These are phyloP conservation scores for Candida sp. DNA, from an alignment of 1,139 yeast genomes.

Conservation along the genomic window DNA sequence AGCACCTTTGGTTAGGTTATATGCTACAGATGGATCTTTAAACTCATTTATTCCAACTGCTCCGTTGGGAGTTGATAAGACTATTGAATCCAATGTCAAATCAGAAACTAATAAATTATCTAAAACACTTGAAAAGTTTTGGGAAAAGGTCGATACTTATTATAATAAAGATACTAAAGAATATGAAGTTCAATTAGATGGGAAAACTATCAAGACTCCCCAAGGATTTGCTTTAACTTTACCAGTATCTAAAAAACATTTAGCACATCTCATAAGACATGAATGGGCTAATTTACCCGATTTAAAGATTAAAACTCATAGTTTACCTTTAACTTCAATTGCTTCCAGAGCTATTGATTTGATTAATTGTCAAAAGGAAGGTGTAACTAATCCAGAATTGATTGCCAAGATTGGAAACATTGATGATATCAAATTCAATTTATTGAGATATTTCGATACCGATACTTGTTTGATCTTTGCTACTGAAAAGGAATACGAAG, in stretches of 20 bases:
- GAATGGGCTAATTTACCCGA: constrained; percentile 85
- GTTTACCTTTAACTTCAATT: constrained; percentile 83
- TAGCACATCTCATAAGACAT: constrained; percentile 76
- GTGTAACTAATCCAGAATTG: constrained; percentile 39
- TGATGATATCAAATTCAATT: constrained; percentile 48
- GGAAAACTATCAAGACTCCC: constrained; percentile 81
- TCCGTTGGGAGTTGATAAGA: constrained; percentile 35
- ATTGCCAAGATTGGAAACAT: constrained; percentile 59
- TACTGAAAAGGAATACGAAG: constrained; percentile 81
- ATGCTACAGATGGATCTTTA: constrained; percentile 11
- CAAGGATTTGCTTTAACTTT: constrained; percentile 67
- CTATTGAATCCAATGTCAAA: constrained; percentile 49
- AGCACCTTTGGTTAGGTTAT: not conserved
- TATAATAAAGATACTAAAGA: constrained; percentile 22
- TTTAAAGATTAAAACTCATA: constrained; percentile 71
- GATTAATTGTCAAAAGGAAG: constrained; percentile 20
- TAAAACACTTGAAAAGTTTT: constrained; percentile 72
- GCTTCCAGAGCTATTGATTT: constrained; percentile 85
- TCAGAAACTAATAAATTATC: constrained; percentile 71
- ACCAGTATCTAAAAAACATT: constrained; percentile 54
- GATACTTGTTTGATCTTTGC: constrained; percentile 89
- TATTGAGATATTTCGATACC: constrained; percentile 85
- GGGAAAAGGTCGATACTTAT: constrained; percentile 71
- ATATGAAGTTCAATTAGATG: constrained; percentile 64
- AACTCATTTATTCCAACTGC: constrained; percentile 5